Percentiles rank a stretch among this genome's conserved stretches.
Evolutionary conservation across 805 yeast genomes (phyloP).

Genomic region (Monosporozyma yasuniensis): DNA sequence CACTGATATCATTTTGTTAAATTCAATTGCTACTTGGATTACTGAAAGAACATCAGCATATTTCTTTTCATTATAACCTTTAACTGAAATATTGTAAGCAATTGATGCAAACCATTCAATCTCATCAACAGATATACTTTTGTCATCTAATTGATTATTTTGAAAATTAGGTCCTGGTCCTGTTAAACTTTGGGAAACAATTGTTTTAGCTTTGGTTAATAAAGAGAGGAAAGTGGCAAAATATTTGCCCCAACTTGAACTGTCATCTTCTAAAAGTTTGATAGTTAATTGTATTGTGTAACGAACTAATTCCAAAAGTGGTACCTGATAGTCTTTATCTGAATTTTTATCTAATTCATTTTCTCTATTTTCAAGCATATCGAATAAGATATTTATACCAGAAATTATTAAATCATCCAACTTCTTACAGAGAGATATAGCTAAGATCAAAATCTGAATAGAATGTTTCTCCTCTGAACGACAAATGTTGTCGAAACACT

Average conservation of each 20-base stretch:
- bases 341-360: not conserved
- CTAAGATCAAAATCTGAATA: conserved; percentile 28
- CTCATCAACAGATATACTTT: conserved; percentile 25
- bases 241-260: not conserved
- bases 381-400: conserved; percentile 23
- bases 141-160: conserved; percentile 26
- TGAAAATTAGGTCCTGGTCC: conserved; percentile 5
- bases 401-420: conserved; percentile 21
- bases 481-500: conserved; percentile 29
- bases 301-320: conserved; percentile 20
- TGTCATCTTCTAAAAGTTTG: conserved; percentile 16
- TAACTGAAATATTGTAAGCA: conserved; percentile 28
- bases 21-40: conserved; percentile 14
- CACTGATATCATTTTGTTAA: conserved; percentile 13
- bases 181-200: conserved; percentile 8
- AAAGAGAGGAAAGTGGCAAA: not conserved
- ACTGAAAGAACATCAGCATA: conserved; percentile 11
- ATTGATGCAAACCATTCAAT: conserved; percentile 35
- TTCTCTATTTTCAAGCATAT: conserved; percentile 13
- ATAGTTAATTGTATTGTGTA: conserved; percentile 29
- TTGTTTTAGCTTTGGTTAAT: conserved; percentile 8
- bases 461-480: conserved; percentile 31
- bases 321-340: conserved; percentile 9
- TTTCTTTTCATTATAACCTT: conserved; percentile 14
- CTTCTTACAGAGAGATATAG: conserved; percentile 24